Evolutionary conservation across 1,139 yeast species (phyloP).

Genomic region (Hyphopichia buzzinii): DNA sequence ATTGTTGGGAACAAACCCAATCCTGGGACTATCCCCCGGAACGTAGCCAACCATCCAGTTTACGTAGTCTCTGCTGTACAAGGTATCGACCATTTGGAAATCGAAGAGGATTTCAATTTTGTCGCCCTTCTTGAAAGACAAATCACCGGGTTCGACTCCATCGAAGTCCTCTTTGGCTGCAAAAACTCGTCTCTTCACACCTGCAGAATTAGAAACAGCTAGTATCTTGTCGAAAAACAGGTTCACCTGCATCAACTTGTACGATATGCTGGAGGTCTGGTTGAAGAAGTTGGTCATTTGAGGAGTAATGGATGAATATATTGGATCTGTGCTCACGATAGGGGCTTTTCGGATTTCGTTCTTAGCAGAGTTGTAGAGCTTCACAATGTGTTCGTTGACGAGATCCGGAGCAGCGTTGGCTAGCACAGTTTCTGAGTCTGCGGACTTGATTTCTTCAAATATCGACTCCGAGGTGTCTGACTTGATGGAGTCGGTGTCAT

Average conservation of each 20-base stretch:
- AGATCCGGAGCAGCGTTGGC: constrained; percentile 18
- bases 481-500: not conserved
- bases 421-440: constrained; percentile 21
- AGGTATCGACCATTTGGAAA: constrained; percentile 26
- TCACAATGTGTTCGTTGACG: constrained; percentile 21
- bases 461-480: not conserved
- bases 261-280: constrained; percentile 20
- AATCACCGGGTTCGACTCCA: constrained; percentile 40
- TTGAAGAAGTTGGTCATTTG: constrained; percentile 9
- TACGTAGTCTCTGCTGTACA: constrained; percentile 17
- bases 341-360: constrained; percentile 36
- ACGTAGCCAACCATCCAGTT: constrained; percentile 39
- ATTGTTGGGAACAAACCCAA: constrained; percentile 43
- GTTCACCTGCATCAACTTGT: constrained; percentile 24
- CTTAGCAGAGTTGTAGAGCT: constrained; percentile 34
- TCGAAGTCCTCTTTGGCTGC: constrained; percentile 29
- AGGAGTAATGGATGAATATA: constrained; percentile 3
- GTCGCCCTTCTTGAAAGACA: constrained; percentile 38
- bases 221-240: constrained; percentile 21
- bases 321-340: constrained; percentile 9
- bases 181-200: constrained; percentile 10
- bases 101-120: constrained; percentile 32
- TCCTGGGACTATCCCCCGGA: constrained; percentile 17
- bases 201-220: constrained; percentile 6
- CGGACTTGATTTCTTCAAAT: not conserved